Conservation (phyloP, 2,329 filamentous ascomycete species). For the Fusarium albidum region DNA sequence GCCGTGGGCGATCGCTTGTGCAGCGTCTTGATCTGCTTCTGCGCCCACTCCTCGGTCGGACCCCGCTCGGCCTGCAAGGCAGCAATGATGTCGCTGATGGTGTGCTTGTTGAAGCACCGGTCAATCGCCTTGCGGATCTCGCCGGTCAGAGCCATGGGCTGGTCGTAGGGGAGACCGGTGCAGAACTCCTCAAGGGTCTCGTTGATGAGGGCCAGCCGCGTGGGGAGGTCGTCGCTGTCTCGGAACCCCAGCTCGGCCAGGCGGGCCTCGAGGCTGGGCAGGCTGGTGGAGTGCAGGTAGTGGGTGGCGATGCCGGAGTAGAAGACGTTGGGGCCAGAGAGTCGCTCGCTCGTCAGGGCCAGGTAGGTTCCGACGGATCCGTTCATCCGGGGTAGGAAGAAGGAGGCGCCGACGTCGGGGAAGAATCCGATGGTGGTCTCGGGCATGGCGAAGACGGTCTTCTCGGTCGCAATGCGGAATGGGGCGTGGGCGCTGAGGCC, state of each 20-base stretch:
- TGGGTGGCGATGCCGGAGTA: conserved; percentile 95
- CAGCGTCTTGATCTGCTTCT: conserved; percentile 78
- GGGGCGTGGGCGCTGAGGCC: conserved; percentile 94
- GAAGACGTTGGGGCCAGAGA: conserved; percentile 85
- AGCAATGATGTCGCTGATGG: conserved; percentile 72
- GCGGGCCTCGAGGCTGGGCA: conserved; percentile 82
- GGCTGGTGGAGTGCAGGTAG: conserved; percentile 89
- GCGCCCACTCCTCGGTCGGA: conserved; percentile 75
- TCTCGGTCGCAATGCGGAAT: conserved; percentile 95
- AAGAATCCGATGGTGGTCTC: conserved; percentile 99
- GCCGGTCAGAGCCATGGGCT: conserved; percentile 73
- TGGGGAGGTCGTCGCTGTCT: conserved; percentile 71
- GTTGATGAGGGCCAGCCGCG: conserved; percentile 78
- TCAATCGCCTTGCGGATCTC: conserved; percentile 83
- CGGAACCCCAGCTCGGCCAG: conserved; percentile 89
- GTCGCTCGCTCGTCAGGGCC: conserved; percentile 84
- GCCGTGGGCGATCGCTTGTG: conserved; percentile 83
- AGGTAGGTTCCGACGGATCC: conserved; percentile 91
- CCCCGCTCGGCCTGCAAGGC: conserved; percentile 66
- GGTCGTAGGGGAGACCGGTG: conserved; percentile 81
- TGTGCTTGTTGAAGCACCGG: conserved; percentile 76
- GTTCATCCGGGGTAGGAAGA: conserved; percentile 92
- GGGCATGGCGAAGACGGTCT: conserved; percentile 96
- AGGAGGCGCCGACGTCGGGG: conserved; percentile 95
- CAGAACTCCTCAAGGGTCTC: conserved; percentile 90